These are phyloP conservation scores for Creolimax fragrantissima DNA, from an alignment of 78 protist species.

Conservation along the genomic window DNA sequence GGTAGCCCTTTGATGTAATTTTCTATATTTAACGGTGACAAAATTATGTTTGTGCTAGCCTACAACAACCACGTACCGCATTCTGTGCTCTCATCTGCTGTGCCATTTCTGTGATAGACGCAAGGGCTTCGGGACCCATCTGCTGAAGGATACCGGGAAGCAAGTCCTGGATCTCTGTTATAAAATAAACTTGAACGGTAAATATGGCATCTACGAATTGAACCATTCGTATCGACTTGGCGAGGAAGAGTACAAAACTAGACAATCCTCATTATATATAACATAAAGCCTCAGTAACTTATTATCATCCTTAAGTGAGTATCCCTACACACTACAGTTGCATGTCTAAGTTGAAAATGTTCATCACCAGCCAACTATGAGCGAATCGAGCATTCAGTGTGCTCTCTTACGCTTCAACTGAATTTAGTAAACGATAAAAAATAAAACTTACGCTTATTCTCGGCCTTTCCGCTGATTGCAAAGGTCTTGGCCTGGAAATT, in stretches of 20 bases:
- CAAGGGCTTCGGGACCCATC: background rate
- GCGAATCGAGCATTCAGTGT: too few relatives aligned
- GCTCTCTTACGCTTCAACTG: background rate
- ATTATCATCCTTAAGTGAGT: too few relatives aligned
- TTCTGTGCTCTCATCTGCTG: background rate
- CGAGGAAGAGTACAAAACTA: background rate
- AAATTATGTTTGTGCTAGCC: too few relatives aligned
- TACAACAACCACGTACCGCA: background rate
- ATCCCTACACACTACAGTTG: background rate
- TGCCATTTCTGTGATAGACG: background rate
- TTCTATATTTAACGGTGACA: too few relatives aligned
- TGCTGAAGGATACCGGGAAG: slow-evolving; percentile 12
- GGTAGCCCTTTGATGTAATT: too few relatives aligned
- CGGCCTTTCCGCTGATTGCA: slow-evolving; percentile 51
- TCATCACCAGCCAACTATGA: background rate
- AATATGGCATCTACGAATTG: background rate
- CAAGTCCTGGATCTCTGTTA: background rate
- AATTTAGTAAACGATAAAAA: background rate
- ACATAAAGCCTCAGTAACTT: background rate
- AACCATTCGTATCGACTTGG: background rate
- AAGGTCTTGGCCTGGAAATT: slow-evolving; percentile 34
- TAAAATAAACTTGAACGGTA: background rate
- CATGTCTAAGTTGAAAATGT: background rate
- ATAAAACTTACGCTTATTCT: slow-evolving; percentile 45
- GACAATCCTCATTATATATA: background rate